Percentiles rank a stretch among this genome's conserved stretches.
Conservation (phyloP, 1,139 yeast species). For the Magnusiomyces ingens region DNA sequence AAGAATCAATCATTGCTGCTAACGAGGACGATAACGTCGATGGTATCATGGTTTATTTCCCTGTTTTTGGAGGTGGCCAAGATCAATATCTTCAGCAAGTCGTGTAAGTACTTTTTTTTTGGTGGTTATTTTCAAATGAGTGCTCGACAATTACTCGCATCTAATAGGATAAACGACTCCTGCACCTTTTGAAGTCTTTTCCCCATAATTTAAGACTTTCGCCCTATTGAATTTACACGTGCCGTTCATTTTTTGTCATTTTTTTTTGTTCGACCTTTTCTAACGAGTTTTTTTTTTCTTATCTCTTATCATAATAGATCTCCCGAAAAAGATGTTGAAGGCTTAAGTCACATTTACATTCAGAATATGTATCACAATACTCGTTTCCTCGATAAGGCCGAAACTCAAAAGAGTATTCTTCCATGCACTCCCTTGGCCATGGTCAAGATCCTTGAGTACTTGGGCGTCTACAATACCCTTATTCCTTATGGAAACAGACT, state of each 20-base stretch:
- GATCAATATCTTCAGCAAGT: slow-evolving; percentile 94
- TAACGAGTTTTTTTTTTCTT: no score
- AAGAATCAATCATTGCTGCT: slow-evolving; percentile 74
- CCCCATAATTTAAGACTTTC: no score
- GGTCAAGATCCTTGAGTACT: slow-evolving; percentile 84
- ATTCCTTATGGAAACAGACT: slow-evolving; percentile 84
- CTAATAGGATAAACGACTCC: no score
- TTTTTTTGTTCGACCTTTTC: no score
- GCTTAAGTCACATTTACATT: slow-evolving; percentile 81
- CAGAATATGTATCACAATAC: slow-evolving; percentile 92
- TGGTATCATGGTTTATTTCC: slow-evolving; percentile 98
- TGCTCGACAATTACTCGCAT: no score
- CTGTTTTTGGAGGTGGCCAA: slow-evolving; percentile 91
- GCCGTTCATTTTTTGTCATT: no score
- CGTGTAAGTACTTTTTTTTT: slow-evolving; percentile 34
- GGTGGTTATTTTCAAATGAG: no score
- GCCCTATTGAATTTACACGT: no score
- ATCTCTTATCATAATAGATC: slow-evolving; percentile 22
- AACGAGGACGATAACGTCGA: slow-evolving; percentile 69
- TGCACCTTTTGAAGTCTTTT: no score
- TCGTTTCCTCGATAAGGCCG: slow-evolving; percentile 65
- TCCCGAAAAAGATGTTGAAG: slow-evolving; percentile 90
- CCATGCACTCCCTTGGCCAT: slow-evolving; percentile 97
- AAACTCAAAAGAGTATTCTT: slow-evolving; percentile 71
- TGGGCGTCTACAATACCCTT: slow-evolving; percentile 77